These are phyloP conservation scores for Hypseocharis bilobata DNA, from an alignment of 441 rosid genomes.

Conservation along the genomic window DNA sequence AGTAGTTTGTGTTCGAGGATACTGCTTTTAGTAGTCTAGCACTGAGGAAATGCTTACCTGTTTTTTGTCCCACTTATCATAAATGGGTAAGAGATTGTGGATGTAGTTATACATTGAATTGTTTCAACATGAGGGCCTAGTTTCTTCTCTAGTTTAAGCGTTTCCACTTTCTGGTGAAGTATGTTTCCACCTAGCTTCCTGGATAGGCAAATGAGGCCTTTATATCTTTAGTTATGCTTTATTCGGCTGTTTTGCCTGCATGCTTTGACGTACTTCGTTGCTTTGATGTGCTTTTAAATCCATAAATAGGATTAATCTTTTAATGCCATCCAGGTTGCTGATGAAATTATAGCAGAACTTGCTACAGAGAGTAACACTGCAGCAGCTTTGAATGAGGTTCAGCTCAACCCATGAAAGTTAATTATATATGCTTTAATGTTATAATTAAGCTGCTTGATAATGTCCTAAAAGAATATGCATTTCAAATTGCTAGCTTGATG, in stretches of 20 bases:
- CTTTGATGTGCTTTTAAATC: background rate
- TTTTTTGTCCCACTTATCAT: too few species aligned
- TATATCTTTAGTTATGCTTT: background rate
- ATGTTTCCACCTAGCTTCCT: background rate
- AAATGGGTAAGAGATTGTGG: background rate
- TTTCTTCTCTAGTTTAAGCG: too few species aligned
- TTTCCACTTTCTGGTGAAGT: background rate
- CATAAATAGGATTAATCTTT: background rate
- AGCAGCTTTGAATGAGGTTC: slow-evolving; percentile 43
- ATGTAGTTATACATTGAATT: too few species aligned
- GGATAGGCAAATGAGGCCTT: background rate
- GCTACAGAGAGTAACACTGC: slow-evolving; percentile 30
- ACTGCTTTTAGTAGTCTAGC: background rate
- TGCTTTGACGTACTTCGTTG: background rate
- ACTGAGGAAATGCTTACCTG: background rate
- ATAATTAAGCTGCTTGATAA: background rate
- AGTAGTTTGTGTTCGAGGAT: background rate
- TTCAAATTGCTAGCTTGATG: slow-evolving; percentile 31
- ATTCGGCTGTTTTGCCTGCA: background rate
- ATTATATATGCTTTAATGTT: slow-evolving; percentile 6
- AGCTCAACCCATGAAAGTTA: background rate
- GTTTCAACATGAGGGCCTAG: too few species aligned
- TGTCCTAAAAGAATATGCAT: slow-evolving; percentile 5
- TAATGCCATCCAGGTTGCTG: slow-evolving; percentile 40
- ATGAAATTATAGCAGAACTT: slow-evolving; percentile 45